Evolutionary conservation across 116 monocot genomes (phyloP).

Genomic region (Trichopus zeylanicus): DNA sequence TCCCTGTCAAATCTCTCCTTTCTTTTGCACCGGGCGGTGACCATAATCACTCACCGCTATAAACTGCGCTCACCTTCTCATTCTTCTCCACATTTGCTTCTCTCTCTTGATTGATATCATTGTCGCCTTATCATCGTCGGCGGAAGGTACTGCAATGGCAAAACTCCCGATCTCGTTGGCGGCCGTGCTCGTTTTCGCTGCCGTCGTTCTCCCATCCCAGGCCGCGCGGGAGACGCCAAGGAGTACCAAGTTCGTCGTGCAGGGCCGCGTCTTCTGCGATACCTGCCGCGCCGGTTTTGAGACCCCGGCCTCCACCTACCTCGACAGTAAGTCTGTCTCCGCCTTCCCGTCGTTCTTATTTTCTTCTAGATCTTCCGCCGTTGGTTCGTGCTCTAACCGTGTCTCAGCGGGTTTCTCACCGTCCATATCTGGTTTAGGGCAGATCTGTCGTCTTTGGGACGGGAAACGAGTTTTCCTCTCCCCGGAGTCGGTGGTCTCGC

Average conservation of each 20-base stretch:
- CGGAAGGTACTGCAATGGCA: constrained; percentile 10
- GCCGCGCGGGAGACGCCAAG: constrained; percentile 4
- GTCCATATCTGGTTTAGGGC: too few relatives aligned
- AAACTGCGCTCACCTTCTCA: neutral
- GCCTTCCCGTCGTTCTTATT: neutral
- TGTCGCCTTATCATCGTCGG: neutral
- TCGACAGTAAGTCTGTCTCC: constrained; percentile 27
- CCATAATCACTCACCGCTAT: neutral
- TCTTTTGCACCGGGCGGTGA: neutral
- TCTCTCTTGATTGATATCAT: neutral
- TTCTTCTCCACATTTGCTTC: neutral
- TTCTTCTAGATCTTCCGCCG: neutral
- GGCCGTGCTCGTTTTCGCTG: neutral
- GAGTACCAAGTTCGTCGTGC: constrained; percentile 26
- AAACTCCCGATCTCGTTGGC: constrained; percentile 9
- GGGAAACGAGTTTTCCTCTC: too few relatives aligned
- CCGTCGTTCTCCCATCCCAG: neutral
- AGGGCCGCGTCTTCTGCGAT: constrained; percentile 76
- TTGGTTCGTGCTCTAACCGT: too few relatives aligned
- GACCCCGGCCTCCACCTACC: constrained; percentile 69
- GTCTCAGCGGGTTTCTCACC: too few relatives aligned
- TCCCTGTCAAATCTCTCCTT: neutral
- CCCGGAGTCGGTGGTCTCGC: too few relatives aligned
- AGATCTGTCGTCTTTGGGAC: too few relatives aligned
- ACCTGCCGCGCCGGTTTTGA: constrained; percentile 74